Conservation (phyloP, 495 filamentous ascomycete genomes). For the Aspergillus heteromorphus region DNA sequence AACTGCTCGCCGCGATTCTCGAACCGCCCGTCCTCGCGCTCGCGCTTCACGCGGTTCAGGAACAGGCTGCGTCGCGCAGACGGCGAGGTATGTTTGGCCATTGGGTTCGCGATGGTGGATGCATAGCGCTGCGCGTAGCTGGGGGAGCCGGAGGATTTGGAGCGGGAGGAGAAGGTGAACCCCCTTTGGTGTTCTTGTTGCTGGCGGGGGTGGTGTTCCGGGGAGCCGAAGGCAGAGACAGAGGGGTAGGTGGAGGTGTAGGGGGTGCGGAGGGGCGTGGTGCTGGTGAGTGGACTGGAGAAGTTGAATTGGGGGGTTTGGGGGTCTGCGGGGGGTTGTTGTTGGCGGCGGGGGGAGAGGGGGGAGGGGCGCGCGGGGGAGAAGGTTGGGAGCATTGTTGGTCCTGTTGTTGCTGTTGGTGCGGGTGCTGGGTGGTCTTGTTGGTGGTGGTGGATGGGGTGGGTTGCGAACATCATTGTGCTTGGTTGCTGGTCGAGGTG, state of each 20-base stretch:
- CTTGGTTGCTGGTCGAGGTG: too few species aligned
- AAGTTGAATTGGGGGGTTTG: slow-evolving; percentile 9
- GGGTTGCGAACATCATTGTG: slow-evolving; percentile 25
- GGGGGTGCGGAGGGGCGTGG: neutral
- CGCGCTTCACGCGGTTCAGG: slow-evolving; percentile 68
- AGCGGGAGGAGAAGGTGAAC: slow-evolving; percentile 8
- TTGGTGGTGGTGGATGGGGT: slow-evolving; percentile 25
- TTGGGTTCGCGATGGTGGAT: slow-evolving; percentile 24
- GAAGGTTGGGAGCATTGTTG: neutral
- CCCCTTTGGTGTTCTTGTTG: neutral
- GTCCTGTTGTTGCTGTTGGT: neutral
- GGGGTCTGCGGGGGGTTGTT: neutral
- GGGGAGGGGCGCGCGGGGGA: slow-evolving; percentile 48
- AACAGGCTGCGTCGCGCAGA: slow-evolving; percentile 53
- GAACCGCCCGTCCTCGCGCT: slow-evolving; percentile 61
- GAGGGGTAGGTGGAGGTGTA: neutral
- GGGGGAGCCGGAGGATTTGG: slow-evolving; percentile 6
- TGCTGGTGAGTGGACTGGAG: neutral
- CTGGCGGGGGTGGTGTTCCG: slow-evolving; percentile 5
- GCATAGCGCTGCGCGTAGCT: slow-evolving; percentile 29
- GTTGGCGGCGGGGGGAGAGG: slow-evolving; percentile 33
- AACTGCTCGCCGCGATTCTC: slow-evolving; percentile 77
- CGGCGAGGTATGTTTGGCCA: slow-evolving; percentile 16
- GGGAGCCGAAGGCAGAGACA: neutral
- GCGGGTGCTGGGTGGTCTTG: neutral